A percentile compares a stretch with the other conserved stretches of the same genome.
phyloP scores from a whole-genome alignment of 352 stramenopile species.

The Phytopythium kandeliae region DNA sequence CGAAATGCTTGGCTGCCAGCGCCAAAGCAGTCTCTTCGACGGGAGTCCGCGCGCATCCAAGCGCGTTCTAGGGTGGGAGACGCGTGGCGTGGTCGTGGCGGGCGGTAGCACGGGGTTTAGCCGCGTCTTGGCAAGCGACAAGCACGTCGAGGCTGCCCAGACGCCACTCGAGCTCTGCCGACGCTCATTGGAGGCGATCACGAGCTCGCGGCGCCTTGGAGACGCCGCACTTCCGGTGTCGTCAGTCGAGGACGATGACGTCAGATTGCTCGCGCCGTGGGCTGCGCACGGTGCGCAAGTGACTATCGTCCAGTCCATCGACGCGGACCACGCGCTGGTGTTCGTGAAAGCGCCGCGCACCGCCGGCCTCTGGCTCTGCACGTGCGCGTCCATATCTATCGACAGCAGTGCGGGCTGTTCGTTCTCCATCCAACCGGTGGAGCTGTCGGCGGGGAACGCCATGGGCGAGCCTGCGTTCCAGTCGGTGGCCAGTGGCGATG shows the following conservation, averaged over 20 bases:
- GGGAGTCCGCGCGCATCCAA: neutral
- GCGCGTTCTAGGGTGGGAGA: neutral
- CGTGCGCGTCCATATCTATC: neutral
- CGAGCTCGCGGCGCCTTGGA: neutral
- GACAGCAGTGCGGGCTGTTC: neutral
- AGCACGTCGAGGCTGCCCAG: neutral
- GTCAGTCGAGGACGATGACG: neutral
- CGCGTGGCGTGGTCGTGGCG: no score
- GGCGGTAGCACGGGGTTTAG: neutral
- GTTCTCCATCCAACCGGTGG: neutral
- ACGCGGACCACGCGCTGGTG: slow-evolving; percentile 1
- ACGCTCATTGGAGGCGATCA: neutral
- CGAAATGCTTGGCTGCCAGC: neutral
- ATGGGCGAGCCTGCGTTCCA: neutral
- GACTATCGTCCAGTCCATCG: neutral
- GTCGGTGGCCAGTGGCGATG: neutral
- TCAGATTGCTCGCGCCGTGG: neutral
- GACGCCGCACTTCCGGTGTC: neutral
- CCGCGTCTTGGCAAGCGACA: neutral
- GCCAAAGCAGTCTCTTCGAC: neutral
- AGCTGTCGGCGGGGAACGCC: neutral
- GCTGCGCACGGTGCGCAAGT: neutral
- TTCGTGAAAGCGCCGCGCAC: no score
- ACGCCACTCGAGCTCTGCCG: neutral
- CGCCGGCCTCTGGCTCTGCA: neutral